Evolutionary conservation across 2,329 filamentous ascomycete genomes (phyloP).

Genomic region (Diaporthe helianthi): DNA sequence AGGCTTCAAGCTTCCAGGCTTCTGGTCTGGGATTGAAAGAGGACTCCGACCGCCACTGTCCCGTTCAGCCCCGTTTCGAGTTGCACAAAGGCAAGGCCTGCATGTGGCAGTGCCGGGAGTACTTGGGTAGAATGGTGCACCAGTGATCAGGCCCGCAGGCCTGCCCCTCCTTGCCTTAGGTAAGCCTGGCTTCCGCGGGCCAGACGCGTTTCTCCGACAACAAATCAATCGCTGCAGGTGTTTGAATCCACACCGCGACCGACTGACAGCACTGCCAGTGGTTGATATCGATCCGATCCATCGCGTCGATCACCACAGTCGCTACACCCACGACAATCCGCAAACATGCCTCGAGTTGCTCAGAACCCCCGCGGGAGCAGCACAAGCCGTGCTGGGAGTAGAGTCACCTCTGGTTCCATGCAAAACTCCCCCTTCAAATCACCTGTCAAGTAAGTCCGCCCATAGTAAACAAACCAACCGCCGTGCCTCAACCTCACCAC

Average conservation of each 20-base stretch:
- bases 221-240: constrained; percentile 26
- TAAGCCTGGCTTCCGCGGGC: not conserved
- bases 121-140: not conserved
- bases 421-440: constrained; percentile 63
- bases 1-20: not conserved
- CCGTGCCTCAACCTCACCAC: not conserved
- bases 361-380: constrained; percentile 59
- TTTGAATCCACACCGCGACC: constrained; percentile 23
- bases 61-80: constrained; percentile 18
- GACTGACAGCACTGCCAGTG: constrained; percentile 2
- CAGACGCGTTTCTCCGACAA: constrained; percentile 35
- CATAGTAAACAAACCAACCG: constrained; percentile 21
- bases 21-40: not conserved
- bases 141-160: too few relatives aligned
- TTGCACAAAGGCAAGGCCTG: not conserved
- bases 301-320: constrained; percentile 32
- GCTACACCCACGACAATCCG: constrained; percentile 36
- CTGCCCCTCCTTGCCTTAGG: not conserved
- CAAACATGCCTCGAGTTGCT: constrained; percentile 64
- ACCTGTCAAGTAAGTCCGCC: constrained; percentile 59
- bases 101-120: too few relatives aligned
- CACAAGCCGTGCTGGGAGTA: constrained; percentile 45
- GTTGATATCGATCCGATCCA: constrained; percentile 28
- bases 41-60: constrained; percentile 10
- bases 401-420: constrained; percentile 55